Base-by-base conservation (phyloP, 805 yeast genomes). In the Metschnikowia anglica region DNA sequence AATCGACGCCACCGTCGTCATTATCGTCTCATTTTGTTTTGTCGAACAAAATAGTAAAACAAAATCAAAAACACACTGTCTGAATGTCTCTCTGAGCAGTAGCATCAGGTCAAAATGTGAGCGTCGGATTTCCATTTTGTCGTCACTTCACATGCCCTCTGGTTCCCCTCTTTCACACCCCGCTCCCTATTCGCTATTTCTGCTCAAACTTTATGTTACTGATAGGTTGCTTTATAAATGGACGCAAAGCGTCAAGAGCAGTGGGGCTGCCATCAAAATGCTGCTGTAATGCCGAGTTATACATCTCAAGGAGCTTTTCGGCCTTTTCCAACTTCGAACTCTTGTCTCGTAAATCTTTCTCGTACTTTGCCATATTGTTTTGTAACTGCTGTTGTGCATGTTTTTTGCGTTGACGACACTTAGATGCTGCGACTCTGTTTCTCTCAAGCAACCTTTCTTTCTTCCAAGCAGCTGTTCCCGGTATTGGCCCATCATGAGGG, bases 381-480 rank as follows among this genome's bases (percentile, higher is more conserved):
- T 81, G 83, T 47, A 85, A 61, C 58, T 81, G 81, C 44, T 76
- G 71, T 54, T 84, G 91, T 1, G 87, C 81, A 41, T 80, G 77
- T 53, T 81, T 81, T 61, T 81, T 81, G 30, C 85, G 66, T 53
- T 81, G 84, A 51, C 87, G 70, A 63, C 87, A 81, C 54, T 80
- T 80, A 23, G 80, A 74, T 0, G 87, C 87, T 0, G 87, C 87
- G n/a, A 80, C 68, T 47, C 87, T 62, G 54, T 81, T 81, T 41
- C 87, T 62, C 53, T 81, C 85, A 43, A 81, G 60, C 15, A 81
- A 55, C 35, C 85, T 60, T 20, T 80, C 83, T 47, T 66, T 83
- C 77, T 65, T 87, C 96, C 70, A 86, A 62, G 66, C 86, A 43
- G 77, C 77, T 13, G 72, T 78, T 42, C 86, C 86, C 1, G 85